Conservation (phyloP, 164 flowering plant species). For the Piper longum region DNA sequence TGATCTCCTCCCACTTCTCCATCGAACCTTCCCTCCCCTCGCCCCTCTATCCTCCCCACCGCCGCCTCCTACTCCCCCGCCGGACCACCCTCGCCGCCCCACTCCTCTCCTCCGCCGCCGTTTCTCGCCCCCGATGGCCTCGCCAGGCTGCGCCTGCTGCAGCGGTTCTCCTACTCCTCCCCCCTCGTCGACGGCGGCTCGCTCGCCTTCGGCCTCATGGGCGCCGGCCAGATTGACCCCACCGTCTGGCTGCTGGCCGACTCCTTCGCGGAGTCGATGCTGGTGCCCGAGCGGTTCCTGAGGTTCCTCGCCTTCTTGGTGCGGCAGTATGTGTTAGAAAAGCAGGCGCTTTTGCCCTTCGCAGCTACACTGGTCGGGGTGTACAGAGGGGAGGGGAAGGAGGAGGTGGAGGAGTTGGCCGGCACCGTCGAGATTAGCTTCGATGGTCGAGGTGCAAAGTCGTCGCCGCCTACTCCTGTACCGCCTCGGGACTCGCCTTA, state of each 20-base stretch:
- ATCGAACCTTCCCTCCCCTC: too few species aligned
- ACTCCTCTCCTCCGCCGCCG: neutral
- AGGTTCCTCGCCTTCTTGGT: constrained; percentile 45
- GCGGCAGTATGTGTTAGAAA: constrained; percentile 74
- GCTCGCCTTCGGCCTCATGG: constrained; percentile 48
- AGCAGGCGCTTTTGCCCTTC: constrained; percentile 53
- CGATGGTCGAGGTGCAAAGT: constrained; percentile 54
- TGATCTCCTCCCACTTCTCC: too few species aligned
- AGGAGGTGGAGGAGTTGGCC: constrained; percentile 35
- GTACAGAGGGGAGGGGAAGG: constrained; percentile 26
- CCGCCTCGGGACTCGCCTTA: constrained; percentile 34
- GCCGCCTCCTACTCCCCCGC: neutral
- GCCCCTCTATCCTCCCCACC: neutral
- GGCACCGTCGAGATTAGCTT: constrained; percentile 87
- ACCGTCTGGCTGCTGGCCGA: constrained; percentile 55
- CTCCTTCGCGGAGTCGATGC: constrained; percentile 75
- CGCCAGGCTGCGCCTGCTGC: constrained; percentile 35
- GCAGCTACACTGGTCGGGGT: constrained; percentile 65
- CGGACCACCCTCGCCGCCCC: too few species aligned
- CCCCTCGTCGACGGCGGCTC: constrained; percentile 43
- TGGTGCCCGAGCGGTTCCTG: constrained; percentile 34
- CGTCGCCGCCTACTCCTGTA: constrained; percentile 54
- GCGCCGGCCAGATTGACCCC: constrained; percentile 40
- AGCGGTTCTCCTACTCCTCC: constrained; percentile 23
- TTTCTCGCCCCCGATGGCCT: constrained; percentile 40